phyloP scores from a whole-genome alignment of 805 yeast genomes.

The Candida verbasci region DNA sequence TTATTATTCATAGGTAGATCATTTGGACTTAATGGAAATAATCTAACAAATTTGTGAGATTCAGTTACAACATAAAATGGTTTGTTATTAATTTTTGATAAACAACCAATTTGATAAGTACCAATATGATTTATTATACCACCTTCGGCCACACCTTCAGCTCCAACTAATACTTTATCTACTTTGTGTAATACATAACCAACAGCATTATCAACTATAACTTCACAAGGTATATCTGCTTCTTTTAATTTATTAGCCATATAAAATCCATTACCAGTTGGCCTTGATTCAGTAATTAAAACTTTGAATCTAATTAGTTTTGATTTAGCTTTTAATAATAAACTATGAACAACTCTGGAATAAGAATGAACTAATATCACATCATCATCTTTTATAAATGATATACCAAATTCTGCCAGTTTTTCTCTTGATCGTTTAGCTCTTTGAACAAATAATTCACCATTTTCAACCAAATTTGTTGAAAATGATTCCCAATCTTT shows the following conservation, averaged over 20 bases:
- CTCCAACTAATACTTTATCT: slow-evolving; percentile 93
- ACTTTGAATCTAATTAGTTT: slow-evolving; percentile 81
- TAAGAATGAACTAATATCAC: slow-evolving; percentile 84
- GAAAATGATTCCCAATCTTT: slow-evolving; percentile 95
- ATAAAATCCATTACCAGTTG: slow-evolving; percentile 67
- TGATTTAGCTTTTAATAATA: slow-evolving; percentile 73
- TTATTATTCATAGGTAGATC: slow-evolving; percentile 59
- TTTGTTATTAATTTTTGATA: slow-evolving; percentile 85
- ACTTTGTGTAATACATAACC: slow-evolving; percentile 89
- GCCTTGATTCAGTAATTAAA: slow-evolving; percentile 89
- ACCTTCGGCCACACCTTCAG: slow-evolving; percentile 99
- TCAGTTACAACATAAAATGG: slow-evolving; percentile 95
- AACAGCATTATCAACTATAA: slow-evolving; percentile 89
- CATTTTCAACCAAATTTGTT: slow-evolving; percentile 85
- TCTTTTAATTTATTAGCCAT: slow-evolving; percentile 67
- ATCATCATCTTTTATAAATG: slow-evolving; percentile 92
- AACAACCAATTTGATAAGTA: slow-evolving; percentile 87
- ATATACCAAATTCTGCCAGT: slow-evolving; percentile 82
- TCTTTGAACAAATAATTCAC: slow-evolving; percentile 84
- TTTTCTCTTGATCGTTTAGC: slow-evolving; percentile 86
- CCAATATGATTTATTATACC: slow-evolving; percentile 96
- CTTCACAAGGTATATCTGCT: slow-evolving; percentile 78
- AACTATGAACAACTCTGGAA: slow-evolving; percentile 82
- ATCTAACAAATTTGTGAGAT: slow-evolving; percentile 91
- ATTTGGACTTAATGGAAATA: slow-evolving; percentile 90